Percentiles rank a stretch among this genome's conserved stretches.
phyloP scores from a whole-genome alignment of 2,329 filamentous ascomycete genomes.

The Ophiostoma quercus region DNA sequence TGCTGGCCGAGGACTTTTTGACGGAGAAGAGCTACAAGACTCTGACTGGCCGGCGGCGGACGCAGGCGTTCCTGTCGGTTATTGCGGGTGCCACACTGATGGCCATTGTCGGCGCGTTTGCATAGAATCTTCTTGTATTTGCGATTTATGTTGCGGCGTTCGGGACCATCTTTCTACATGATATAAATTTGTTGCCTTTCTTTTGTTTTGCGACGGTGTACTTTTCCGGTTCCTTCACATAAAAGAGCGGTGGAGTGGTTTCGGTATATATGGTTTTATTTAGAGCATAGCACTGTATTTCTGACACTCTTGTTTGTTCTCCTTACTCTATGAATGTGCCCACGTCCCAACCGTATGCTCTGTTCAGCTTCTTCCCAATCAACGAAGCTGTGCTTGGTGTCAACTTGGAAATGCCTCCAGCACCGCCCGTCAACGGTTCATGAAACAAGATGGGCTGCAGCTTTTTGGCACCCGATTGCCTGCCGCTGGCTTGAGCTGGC shows the following conservation, averaged over 20 bases:
- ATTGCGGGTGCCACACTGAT: conserved; percentile 61
- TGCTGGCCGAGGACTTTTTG: conserved; percentile 79
- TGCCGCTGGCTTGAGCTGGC: background rate
- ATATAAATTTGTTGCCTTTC: background rate
- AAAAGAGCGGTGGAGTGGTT: background rate
- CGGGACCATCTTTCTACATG: background rate
- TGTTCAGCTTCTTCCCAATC: background rate
- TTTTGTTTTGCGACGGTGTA: background rate
- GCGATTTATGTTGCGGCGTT: background rate
- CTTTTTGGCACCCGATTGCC: background rate
- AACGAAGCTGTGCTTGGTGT: background rate
- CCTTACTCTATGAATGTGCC: background rate
- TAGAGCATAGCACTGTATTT: background rate
- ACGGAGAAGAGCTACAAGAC: conserved; percentile 68
- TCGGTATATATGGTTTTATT: background rate
- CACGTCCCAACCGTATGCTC: background rate
- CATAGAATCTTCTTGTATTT: conserved; percentile 37
- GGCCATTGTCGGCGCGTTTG: conserved; percentile 69
- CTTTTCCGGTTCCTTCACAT: background rate
- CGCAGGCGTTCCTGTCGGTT: conserved; percentile 60
- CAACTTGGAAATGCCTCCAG: background rate
- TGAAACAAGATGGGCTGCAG: background rate
- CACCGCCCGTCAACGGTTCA: background rate
- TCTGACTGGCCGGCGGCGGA: conserved; percentile 56
- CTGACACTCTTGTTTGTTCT: background rate